Base-by-base conservation (phyloP, 192 early-diverging fungal genomes). In the Coemansia sp. region DNA sequence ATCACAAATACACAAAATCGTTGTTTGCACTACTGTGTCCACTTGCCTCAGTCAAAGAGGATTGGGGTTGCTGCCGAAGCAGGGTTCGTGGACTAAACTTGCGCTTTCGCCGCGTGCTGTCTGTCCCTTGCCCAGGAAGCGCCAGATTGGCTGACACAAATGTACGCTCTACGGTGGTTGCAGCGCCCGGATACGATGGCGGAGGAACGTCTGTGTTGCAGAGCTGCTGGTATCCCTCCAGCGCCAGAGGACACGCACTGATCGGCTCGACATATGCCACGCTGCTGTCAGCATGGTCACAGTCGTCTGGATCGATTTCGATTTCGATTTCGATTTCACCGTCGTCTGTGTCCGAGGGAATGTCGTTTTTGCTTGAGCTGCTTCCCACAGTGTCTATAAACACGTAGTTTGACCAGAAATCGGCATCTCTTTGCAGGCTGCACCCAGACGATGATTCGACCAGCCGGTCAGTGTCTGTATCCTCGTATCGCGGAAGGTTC, bases 401-500 rank as follows among this genome's bases (percentile, higher is more conserved):
- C 45, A 80, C 78, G 49, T 72, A 80, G 33, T 80, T 63, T 12
- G 72, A 67, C 63, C 69, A 71, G 54, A 75, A 63, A 59, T 75
- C 67, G 32, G 56, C 64, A 63, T 80, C 78, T 34, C 78, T 62
- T 33, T 67, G 69, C 20, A 56, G 57, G 7, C 11, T 34, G 29
- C 31, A 36, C 11, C 50, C 69, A 18, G 34, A 58, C 3, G 73
- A 62, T 1, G 79, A 66, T 45, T 76, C 71, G 10, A 82, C 67
- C 17, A 75, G 73, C 51, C 51, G 58, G 17, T 80, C 77, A 2
- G 61, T 25, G 18, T 11, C 58, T 0, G 69, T 56, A 11, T 75
- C 77, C 32, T 80, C 77, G 58, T 80, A 80, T 51, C 77, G 72
- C 16, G 77, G 77, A 22, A 75, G 77, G 28, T 67, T 48, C 8